phyloP scores from a whole-genome alignment of 148 eudicot genomes.

The Vaccinium vitisidaea region DNA sequence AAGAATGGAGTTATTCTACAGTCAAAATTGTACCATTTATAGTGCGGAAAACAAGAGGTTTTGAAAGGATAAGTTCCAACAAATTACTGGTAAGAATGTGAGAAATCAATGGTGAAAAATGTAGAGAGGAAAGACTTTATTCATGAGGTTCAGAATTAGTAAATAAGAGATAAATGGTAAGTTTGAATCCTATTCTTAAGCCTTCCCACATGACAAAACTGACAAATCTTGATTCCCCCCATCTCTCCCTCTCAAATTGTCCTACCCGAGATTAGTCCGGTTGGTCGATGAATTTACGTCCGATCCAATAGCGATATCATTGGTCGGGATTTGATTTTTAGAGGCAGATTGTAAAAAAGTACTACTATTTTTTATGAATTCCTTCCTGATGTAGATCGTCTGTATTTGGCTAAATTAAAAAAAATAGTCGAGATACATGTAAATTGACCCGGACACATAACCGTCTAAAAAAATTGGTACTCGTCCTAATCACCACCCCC shows the following conservation, averaged over 20 bases:
- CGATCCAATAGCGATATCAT: too few relatives aligned
- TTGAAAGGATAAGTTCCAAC: neutral
- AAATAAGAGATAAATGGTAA: neutral
- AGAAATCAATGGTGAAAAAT: neutral
- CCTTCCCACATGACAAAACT: slow-evolving; percentile 30
- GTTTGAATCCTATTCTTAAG: slow-evolving; percentile 33
- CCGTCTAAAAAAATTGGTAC: neutral
- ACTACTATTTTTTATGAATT: too few relatives aligned
- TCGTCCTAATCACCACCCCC: neutral
- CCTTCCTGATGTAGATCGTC: too few relatives aligned
- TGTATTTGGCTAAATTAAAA: too few relatives aligned
- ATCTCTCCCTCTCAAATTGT: slow-evolving; percentile 5
- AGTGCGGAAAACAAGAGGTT: neutral
- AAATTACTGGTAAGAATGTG: neutral
- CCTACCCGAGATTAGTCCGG: too few relatives aligned
- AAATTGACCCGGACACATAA: too few relatives aligned
- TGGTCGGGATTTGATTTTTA: too few relatives aligned
- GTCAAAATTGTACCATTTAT: neutral
- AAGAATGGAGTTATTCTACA: neutral
- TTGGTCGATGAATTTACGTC: too few relatives aligned
- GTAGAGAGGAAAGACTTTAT: neutral
- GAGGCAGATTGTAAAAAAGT: too few relatives aligned
- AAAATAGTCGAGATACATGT: too few relatives aligned
- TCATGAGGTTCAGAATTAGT: neutral
- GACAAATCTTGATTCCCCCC: neutral